A percentile compares a stretch with the other conserved stretches of the same genome.
Evolutionary conservation across 805 yeast species (phyloP).

Genomic region (Wickerhamiella spandovensis): DNA sequence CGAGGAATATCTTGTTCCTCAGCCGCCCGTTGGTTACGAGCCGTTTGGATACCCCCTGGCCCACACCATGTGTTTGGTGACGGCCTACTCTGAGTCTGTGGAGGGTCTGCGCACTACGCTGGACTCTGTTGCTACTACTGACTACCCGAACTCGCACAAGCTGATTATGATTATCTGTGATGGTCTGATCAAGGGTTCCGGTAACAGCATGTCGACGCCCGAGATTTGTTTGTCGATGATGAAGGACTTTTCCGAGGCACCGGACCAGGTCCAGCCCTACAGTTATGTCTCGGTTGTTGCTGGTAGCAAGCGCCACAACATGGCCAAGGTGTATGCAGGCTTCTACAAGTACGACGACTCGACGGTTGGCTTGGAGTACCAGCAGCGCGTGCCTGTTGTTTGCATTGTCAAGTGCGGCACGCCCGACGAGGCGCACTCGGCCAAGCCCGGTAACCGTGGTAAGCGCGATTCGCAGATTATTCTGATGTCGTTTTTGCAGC

Average conservation of each 20-base stretch:
- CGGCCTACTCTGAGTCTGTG: slow-evolving; percentile 91
- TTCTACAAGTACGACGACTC: slow-evolving; percentile 73
- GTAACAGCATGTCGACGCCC: slow-evolving; percentile 77
- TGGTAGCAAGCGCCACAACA: slow-evolving; percentile 89
- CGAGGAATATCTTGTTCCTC: slow-evolving; percentile 64
- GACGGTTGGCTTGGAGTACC: slow-evolving; percentile 67
- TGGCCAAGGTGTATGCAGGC: slow-evolving; percentile 95
- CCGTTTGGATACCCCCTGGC: slow-evolving; percentile 75
- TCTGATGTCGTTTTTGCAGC: slow-evolving; percentile 80
- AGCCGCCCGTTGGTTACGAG: slow-evolving; percentile 79
- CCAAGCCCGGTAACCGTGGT: slow-evolving; percentile 89
- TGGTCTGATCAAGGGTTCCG: slow-evolving; percentile 89
- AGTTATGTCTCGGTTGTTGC: slow-evolving; percentile 94
- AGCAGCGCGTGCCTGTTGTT: slow-evolving; percentile 68
- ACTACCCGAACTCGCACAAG: slow-evolving; percentile 91
- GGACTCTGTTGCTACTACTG: slow-evolving; percentile 90
- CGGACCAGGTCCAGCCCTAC: slow-evolving; percentile 62
- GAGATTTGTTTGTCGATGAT: slow-evolving; percentile 81
- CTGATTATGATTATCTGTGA: slow-evolving; percentile 77
- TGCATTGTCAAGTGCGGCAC: slow-evolving; percentile 81
- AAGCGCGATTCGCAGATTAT: slow-evolving; percentile 90
- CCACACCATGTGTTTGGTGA: slow-evolving; percentile 63
- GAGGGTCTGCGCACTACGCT: slow-evolving; percentile 75
- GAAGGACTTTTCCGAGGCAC: slow-evolving; percentile 59
- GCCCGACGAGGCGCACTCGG: slow-evolving; percentile 48